Base-by-base conservation (phyloP, 176 grass and related monocot genomes). In the Juncus inflexus region DNA sequence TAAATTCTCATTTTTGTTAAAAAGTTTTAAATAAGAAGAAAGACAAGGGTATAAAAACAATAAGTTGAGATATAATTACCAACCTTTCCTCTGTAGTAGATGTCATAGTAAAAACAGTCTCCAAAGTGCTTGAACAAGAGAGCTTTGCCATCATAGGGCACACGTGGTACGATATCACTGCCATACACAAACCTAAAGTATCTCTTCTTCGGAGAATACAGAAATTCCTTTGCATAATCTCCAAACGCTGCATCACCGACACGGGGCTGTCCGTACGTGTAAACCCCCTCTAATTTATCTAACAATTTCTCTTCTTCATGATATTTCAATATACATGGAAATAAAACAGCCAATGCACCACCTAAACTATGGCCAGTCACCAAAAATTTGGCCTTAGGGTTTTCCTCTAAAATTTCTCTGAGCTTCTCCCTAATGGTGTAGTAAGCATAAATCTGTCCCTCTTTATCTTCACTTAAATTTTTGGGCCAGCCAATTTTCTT, bases 331-430 rank as follows among this genome's bases (percentile, higher is more conserved):
- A 87, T 47, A 36, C 81, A 59, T 43, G 91, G 78, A 74, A 96
- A 90, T 35, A 91, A 63, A 35, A 90, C 70, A 10, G 87, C 91
- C 5, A 96, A 79, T 40, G 87, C 91, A 57, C 79, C 91, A 43
- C 91, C 84, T 37, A 91, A 76, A 85, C 87, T 96, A 67, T 96
- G 87, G 6, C 91, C 87, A 2, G 91, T 40, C 12, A 96, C 82
- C 8, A 76, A 62, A 76, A 96, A 86, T 79, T 36, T 56, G 12
- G 84, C 82, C 0, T 7, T 3, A 4, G 72, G 42, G 65, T 80
- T 78, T 49, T 36, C 42, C 0, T 1, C 53, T 47, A 96, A 61
- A 15, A 86, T 58, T 0, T 9, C 0, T 35, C 55, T 68, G 8
- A 96, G 84, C 79, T 40, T 60, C 42, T 88, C 71, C 19, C 82